Evolutionary conservation across 139 green algal species (phyloP), one percentile per base, ranked within the genome.

Genomic region (Mesostigma viride): DNA sequence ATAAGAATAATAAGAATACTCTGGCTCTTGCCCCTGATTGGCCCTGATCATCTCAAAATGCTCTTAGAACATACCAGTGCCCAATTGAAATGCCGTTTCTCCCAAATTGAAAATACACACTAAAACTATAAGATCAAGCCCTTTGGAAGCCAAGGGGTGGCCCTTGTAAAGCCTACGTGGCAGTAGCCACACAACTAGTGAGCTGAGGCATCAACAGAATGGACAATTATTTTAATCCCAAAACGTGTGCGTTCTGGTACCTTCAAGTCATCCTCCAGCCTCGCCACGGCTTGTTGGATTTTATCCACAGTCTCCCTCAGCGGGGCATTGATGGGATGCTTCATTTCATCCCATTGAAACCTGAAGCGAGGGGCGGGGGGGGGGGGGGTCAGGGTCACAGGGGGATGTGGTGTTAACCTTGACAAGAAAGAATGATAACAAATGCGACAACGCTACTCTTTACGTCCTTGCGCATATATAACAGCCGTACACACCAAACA

Each of bases 231-330:
- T 53, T 53, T 14, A 14, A 24, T 53, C 17, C 40, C 40, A 53
- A 53, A 53, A 14, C 14, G 14, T 53, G 14, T 53, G 40, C 40
- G 14, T 53, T 14, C 17, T 53, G 14, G 14, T 64, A 94, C 87
- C 87, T 98, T 99, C n/a, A 99, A 78, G 64, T 96, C 93, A 58
- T 98, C 93, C 57, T 99, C 93, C 30, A 97, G 76, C 61, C 87
- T 88, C 22, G 71, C 66, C 5, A 97, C 72, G 6, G 77, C 85
- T 45, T 97, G 91, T 2, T 73, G 81, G 35, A 99, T 88, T 57
- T 88, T 88, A 1, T 88, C 77, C 20, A 99, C 83, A 5, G 84
- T 94, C 58, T 99, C 94, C 36, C 82, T 82, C 33, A 97, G 80
- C 0, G 90, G 84, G 2, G 84, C 77, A 6, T 86, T 82, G 2